Base-by-base conservation (phyloP, 2,329 filamentous ascomycete species). In the Apiospora pterosperma region DNA sequence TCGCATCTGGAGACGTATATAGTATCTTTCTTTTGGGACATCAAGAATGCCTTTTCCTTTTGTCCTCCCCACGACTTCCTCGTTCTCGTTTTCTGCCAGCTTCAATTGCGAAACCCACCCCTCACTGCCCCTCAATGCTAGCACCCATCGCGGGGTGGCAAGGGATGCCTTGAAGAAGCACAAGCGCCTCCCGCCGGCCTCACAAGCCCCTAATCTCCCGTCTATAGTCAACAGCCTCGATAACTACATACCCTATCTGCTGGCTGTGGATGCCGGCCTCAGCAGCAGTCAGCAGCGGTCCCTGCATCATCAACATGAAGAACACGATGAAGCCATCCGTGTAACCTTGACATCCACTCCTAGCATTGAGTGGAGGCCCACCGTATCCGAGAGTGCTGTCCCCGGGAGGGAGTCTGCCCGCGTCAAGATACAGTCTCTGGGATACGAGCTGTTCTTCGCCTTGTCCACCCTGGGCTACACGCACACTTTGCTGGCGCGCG, bases 41-140 rank as follows among this genome's bases (percentile, higher is more conserved):
- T 11, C 59, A n/a, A 48, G 69, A 80, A 98, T 98, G 96, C 94
- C 95, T 36, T 98, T 92, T 75, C 91, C 92, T 14, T 97, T 97
- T 74, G 81, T 87, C 12, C 87, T 98, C 36, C 94, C 96, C 2
- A 98, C 95, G 0, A 97, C 95, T 5, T 97, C 93, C 38, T 87
- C 90, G 63, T 90, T 97, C 74, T 90, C 92, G 62, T 95, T 97
- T 75, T 90, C 92, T 25, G 84, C 90, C 41, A 91, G 84, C 77
- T 90, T 97, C 77, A 85, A 81, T 71, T 95, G 91, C 73, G 87
- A 89, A 68, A 93, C 92, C 3, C 95, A 98, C 77, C 95, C 96
- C 4, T 97, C 95, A 0, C 84, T 99, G 48, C 92, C 93, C 28
- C 86, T 95, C 71, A 86, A 87, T 63, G 90, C 93, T 25, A 94